Evolutionary conservation across 2,329 filamentous ascomycete species (phyloP).

Genomic region (Phyllosticta citriasiana): DNA sequence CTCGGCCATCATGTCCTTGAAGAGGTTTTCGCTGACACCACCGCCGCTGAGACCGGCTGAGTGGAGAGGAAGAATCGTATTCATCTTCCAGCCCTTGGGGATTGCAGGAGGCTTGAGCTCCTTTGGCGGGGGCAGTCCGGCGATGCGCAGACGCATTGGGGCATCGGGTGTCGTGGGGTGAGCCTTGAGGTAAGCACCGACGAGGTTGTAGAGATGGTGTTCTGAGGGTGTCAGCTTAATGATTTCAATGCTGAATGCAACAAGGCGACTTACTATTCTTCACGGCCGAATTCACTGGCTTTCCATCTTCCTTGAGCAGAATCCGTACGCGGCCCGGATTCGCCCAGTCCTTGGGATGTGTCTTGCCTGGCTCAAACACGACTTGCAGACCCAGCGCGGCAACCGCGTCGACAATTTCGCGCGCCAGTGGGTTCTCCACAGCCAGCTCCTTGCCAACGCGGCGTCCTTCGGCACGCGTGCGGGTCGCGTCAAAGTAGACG

Average conservation of each 20-base stretch:
- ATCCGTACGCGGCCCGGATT: slow-evolving; percentile 89
- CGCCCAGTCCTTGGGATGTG: slow-evolving; percentile 93
- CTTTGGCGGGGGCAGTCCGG: slow-evolving; percentile 57
- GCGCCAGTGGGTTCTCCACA: slow-evolving; percentile 74
- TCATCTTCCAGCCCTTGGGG: slow-evolving; percentile 87
- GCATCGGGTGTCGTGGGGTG: slow-evolving; percentile 68
- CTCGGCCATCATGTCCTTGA: slow-evolving; percentile 95
- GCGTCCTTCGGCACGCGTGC: slow-evolving; percentile 68
- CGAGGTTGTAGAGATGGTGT: slow-evolving; percentile 75
- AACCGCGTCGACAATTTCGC: slow-evolving; percentile 82
- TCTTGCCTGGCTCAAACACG: slow-evolving; percentile 82
- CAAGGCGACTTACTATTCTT: slow-evolving; percentile 49
- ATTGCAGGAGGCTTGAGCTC: slow-evolving; percentile 56
- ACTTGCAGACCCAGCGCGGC: slow-evolving; percentile 59
- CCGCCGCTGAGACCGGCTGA: slow-evolving; percentile 85
- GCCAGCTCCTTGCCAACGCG: slow-evolving; percentile 65
- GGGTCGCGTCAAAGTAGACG: slow-evolving; percentile 78
- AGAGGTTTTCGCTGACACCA: slow-evolving; percentile 85
- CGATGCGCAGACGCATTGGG: slow-evolving; percentile 62
- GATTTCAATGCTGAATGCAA: not conserved
- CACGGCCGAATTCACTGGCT: slow-evolving; percentile 40
- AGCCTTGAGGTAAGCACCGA: slow-evolving; percentile 63
- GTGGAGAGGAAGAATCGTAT: slow-evolving; percentile 71
- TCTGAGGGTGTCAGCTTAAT: slow-evolving; percentile 40
- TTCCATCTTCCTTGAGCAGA: slow-evolving; percentile 54